Evolutionary conservation across 306 rosid species (phyloP).

Genomic region (Lathyrus tuberosus): DNA sequence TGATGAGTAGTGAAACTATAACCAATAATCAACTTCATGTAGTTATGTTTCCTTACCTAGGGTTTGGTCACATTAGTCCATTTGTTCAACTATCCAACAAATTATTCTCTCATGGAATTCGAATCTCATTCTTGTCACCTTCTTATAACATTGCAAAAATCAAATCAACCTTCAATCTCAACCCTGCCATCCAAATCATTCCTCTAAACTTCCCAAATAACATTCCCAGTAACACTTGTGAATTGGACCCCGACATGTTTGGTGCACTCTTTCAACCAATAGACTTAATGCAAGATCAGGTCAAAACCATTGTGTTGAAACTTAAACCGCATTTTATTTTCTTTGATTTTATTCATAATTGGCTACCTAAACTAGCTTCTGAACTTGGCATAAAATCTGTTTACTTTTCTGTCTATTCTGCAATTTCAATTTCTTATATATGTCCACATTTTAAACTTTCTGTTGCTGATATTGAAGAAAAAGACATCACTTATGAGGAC

Average conservation of each 20-base stretch:
- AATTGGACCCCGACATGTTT: constrained; percentile 34
- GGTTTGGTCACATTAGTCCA: constrained; percentile 59
- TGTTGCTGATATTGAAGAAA: constrained; percentile 12
- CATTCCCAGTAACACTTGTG: constrained; percentile 37
- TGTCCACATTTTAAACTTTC: background rate
- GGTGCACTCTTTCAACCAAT: constrained; percentile 38
- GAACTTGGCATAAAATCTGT: constrained; percentile 45
- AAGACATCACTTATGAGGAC: constrained; percentile 33
- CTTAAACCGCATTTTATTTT: constrained; percentile 53
- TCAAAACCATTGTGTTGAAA: constrained; percentile 40
- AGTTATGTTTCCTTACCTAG: constrained; percentile 56
- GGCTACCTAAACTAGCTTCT: constrained; percentile 56
- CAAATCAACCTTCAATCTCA: constrained; percentile 39
- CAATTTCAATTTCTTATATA: constrained; percentile 7
- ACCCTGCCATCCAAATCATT: constrained; percentile 32
- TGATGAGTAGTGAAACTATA: background rate
- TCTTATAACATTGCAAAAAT: constrained; percentile 37
- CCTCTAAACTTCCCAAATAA: constrained; percentile 40
- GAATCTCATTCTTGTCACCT: constrained; percentile 50
- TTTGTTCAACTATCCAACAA: constrained; percentile 59
- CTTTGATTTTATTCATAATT: constrained; percentile 56
- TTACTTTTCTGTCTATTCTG: constrained; percentile 43
- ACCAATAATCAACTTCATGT: constrained; percentile 24
- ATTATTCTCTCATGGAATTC: constrained; percentile 42
- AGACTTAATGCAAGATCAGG: constrained; percentile 42